Evolutionary conservation across 2,329 filamentous ascomycete genomes (phyloP).

Genomic region (Tolypocladium inflatum): DNA sequence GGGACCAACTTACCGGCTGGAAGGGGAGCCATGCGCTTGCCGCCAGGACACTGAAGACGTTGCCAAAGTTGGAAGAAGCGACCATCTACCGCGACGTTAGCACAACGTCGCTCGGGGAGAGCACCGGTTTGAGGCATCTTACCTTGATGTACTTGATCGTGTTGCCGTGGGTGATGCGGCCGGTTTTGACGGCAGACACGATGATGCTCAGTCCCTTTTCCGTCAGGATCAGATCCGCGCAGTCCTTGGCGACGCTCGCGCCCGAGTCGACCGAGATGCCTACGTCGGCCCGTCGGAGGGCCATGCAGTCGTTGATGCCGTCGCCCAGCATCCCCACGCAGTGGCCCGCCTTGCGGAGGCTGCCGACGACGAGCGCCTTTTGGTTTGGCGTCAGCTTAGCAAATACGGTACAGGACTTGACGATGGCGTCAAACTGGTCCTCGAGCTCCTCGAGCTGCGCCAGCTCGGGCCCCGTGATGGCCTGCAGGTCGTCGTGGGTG

Average conservation of each 20-base stretch:
- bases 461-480: slow-evolving; percentile 15
- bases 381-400: slow-evolving; percentile 17
- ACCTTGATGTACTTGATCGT: slow-evolving; percentile 20
- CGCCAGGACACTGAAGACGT: slow-evolving; percentile 17
- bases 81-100: slow-evolving; percentile 11
- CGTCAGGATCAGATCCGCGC: slow-evolving; percentile 17
- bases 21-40: slow-evolving; percentile 18
- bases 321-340: slow-evolving; percentile 20
- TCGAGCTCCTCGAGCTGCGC: slow-evolving; percentile 8
- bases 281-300: slow-evolving; percentile 15
- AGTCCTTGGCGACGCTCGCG: slow-evolving; percentile 17
- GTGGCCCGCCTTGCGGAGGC: slow-evolving; percentile 12
- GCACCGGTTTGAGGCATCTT: background rate
- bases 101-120: background rate
- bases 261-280: slow-evolving; percentile 20
- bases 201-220: slow-evolving; percentile 19
- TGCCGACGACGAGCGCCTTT: slow-evolving; percentile 14
- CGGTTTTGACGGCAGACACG: slow-evolving; percentile 13
- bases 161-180: slow-evolving; percentile 16
- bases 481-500: slow-evolving; percentile 9
- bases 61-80: slow-evolving; percentile 19
- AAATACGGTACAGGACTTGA: slow-evolving; percentile 15
- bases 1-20: slow-evolving; percentile 6
- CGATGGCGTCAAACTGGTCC: slow-evolving; percentile 11
- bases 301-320: slow-evolving; percentile 20